Percentiles rank a stretch among this genome's conserved stretches.
These are phyloP conservation scores for Hymenoscyphus occultus DNA, from an alignment of 2,329 filamentous ascomycete genomes.

Conservation along the genomic window DNA sequence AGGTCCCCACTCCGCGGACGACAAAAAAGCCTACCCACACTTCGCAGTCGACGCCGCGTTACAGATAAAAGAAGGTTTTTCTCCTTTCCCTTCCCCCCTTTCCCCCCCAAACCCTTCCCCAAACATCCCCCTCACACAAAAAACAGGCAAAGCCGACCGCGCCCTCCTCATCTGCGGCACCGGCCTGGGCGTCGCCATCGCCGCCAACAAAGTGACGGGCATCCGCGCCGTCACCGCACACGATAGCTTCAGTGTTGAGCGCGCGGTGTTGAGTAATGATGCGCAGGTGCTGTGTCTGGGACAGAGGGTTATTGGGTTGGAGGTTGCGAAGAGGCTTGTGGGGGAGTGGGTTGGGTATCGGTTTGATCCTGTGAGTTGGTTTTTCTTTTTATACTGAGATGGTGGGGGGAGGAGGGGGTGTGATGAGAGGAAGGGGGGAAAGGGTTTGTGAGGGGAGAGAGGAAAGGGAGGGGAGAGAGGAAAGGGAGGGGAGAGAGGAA, in stretches of 20 bases:
- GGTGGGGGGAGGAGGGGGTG: slow-evolving; percentile 4
- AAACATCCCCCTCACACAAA: slow-evolving; percentile 30
- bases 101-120: background rate
- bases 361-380: slow-evolving; percentile 64
- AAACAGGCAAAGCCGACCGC: slow-evolving; percentile 64
- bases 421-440: background rate
- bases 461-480: background rate
- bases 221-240: slow-evolving; percentile 87
- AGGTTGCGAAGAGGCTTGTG: slow-evolving; percentile 72
- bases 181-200: slow-evolving; percentile 80
- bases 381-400: slow-evolving; percentile 1
- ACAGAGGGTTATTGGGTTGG: slow-evolving; percentile 77
- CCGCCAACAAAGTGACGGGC: slow-evolving; percentile 84
- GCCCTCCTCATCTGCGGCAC: slow-evolving; percentile 83
- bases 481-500: background rate
- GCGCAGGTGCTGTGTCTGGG: slow-evolving; percentile 86
- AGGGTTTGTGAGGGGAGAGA: too few relatives aligned
- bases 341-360: slow-evolving; percentile 82
- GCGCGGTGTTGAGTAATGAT: slow-evolving; percentile 78
- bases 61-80: background rate
- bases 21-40: slow-evolving; percentile 82
- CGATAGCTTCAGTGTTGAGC: slow-evolving; percentile 80
- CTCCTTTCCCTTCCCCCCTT: background rate
- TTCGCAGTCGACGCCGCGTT: slow-evolving; percentile 65
- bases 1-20: slow-evolving; percentile 58